Base-by-base conservation (phyloP, 306 rosid genomes). In the Delonix regia region DNA sequence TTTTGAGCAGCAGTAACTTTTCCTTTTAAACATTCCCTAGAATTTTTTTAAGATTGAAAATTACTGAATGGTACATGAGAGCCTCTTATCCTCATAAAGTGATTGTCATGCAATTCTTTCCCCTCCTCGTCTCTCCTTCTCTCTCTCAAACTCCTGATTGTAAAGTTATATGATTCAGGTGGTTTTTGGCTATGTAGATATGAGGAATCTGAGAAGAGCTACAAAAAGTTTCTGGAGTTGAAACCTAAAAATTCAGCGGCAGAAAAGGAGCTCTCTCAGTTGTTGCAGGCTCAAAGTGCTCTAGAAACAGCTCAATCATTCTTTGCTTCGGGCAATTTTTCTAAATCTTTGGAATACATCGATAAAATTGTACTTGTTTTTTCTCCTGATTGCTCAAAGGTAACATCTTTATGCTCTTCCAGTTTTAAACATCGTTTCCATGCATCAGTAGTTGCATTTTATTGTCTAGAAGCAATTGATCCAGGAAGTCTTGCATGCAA, bases 111-210 rank as follows among this genome's bases (percentile, higher is more conserved):
- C 48, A 45, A 67, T 27, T 51, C 80, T 36, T 25, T 41, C 64
- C 61, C 41, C 44, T n/a, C 61, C 60, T 21, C 12, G 0, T 18
- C 30, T 25, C 59, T 30, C 7, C 71, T 39, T 2, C 44, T 52
- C 25, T 53, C 76, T 27, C 86, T 88, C 87, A 90, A 84, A 85
- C 84, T 88, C 88, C 96, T 93, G 86, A 93, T 95, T 91, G 82
- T 82, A 87, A 78, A 86, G 81, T 87, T 85, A 96, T 90, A 88
- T 96, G 96, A 96, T 96, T 93, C 97, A 91, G 98, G 99, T 91
- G 88, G 84, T 93, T 96, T 96, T 93, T 93, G 96, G 94, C 92
- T 96, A 91, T 93, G 99, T 90, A 96, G 99, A 93, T 96, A 91
- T 84, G 88, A 90, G 79, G 98, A 90, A 84, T 88, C 99, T 49